Base-by-base conservation (phyloP, 257 asterid genomes). In the Solanum gandarillasii region DNA sequence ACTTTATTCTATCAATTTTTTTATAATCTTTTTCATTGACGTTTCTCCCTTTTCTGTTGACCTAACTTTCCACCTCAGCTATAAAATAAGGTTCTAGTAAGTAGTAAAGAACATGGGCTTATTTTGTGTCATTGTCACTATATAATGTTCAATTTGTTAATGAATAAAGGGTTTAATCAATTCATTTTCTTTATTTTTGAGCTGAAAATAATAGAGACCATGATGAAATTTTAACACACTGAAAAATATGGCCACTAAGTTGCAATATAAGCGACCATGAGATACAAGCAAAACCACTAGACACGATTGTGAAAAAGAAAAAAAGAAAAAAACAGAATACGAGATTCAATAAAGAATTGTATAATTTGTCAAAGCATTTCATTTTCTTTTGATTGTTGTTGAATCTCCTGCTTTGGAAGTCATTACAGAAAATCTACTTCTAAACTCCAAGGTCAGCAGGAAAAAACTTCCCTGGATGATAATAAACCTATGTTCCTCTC, bases 401-500 rank as follows among this genome's bases (percentile, higher is more conserved):
- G 82, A 27, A 46, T 34, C 85, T 46, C 85, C 85, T 81, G 27
- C 85, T 43, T 29, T 46, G 27, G 65, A 86, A 72, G 62, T 72
- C 27, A 71, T 58, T 39, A 75, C 84, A 86, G 87, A 87, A 86
- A 60, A 36, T 58, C 94, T 91, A 89, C 89, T 62, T 60, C 94
- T 89, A 89, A 72, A 84, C 87, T 84, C 89, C 86, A 75, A 14
- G 34, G 74, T 48, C 89, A 79, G 85, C 85, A 46, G 41, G 85
- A 29, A 70, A 21, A 70, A 86, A 72, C n/a, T 87, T 74, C 87
- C 83, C 83, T 18, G 38, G 88, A 72, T 67, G 12, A 78, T 83
- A 52, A 78, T 83, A 52, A 86, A 48, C 78, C 86, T 74, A 78
- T 76, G 65, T 84, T 72, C 85, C 85, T 85, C 87, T 85, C 84